Evolutionary conservation across 2,329 filamentous ascomycete species (phyloP), one percentile per base, ranked within the genome.

Genomic region (Aureobasidium melanogenum): DNA sequence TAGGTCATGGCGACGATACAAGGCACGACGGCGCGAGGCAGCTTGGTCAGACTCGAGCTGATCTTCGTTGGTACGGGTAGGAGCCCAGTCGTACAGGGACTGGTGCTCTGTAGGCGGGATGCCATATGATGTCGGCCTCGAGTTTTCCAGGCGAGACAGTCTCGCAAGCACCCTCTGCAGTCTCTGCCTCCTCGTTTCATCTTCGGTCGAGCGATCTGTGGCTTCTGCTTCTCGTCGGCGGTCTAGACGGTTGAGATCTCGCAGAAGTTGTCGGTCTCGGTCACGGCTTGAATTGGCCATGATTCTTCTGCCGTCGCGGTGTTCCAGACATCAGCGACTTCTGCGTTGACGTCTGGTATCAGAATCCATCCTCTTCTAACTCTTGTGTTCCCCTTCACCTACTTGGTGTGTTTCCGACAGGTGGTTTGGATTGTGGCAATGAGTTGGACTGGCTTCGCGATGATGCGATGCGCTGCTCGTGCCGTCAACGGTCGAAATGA

Each of bases 31-130:
- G 15, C 71, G 70, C 51, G 76, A 72, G 54, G 76, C 68, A 63
- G 77, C 75, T 59, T 70, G 69, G 17, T 70, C 69, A 56, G 74
- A 71, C 10, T 63, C 64, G 58, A 70, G 69, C 50, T 65, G 64
- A 58, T 70, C 69, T 55, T 73, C 68, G 41, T 67, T 69, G n/a
- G 68, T 73, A 36, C 74, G 73, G 9, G 76, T 76, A 10, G 82
- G 82, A 36, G 82, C 81, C 83, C 83, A 85, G 69, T 84, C 82
- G 70, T 85, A 85, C 46, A 85, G 72, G 59, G 75, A 79, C 66
- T 83, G 81, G 63, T 77, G 71, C 66, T 77, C 78, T 19, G 82
- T 69, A n/a, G 68, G 69, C 28, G 70, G 80, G 9, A 80, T 77
- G 62, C 82, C 79, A 66, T 85, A 85, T 46, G 80, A 85, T 46